Evolutionary conservation across 2,329 filamentous ascomycete genomes (phyloP).

Genomic region (Didymella lethalis): DNA sequence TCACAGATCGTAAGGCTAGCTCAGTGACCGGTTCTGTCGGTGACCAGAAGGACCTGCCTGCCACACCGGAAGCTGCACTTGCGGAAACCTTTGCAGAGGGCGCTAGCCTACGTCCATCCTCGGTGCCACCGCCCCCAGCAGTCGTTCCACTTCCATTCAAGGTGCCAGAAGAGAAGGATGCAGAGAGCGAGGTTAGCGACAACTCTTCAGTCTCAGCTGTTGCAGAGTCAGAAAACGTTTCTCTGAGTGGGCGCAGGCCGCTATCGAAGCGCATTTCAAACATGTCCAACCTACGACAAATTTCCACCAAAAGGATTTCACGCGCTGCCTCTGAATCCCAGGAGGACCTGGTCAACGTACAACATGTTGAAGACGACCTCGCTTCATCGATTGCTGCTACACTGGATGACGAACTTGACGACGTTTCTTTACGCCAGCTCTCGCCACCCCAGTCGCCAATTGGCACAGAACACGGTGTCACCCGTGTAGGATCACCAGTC

Average conservation of each 20-base stretch:
- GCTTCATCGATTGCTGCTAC: conserved; percentile 60
- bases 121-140: conserved; percentile 58
- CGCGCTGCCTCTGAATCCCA: conserved; percentile 39
- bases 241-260: conserved; percentile 28
- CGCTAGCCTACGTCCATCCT: conserved; percentile 37
- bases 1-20: conserved; percentile 17
- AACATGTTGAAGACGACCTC: conserved; percentile 50
- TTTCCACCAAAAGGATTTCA: conserved; percentile 28
- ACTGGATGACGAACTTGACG: conserved; percentile 67
- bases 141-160: conserved; percentile 72
- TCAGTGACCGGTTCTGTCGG: neutral
- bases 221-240: conserved; percentile 34
- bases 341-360: conserved; percentile 48
- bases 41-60: conserved; percentile 11
- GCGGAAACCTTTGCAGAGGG: conserved; percentile 12
- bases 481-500: neutral
- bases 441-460: conserved; percentile 41
- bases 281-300: conserved; percentile 41
- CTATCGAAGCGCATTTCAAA: conserved; percentile 49
- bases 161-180: conserved; percentile 60
- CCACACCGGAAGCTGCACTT: conserved; percentile 13
- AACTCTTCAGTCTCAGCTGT: conserved; percentile 66
- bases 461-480: conserved; percentile 23
- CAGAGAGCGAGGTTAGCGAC: conserved; percentile 58
- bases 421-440: conserved; percentile 43